These are phyloP conservation scores for Penicillium sp. DNA, from an alignment of 2,329 filamentous ascomycete genomes.

Conservation along the genomic window DNA sequence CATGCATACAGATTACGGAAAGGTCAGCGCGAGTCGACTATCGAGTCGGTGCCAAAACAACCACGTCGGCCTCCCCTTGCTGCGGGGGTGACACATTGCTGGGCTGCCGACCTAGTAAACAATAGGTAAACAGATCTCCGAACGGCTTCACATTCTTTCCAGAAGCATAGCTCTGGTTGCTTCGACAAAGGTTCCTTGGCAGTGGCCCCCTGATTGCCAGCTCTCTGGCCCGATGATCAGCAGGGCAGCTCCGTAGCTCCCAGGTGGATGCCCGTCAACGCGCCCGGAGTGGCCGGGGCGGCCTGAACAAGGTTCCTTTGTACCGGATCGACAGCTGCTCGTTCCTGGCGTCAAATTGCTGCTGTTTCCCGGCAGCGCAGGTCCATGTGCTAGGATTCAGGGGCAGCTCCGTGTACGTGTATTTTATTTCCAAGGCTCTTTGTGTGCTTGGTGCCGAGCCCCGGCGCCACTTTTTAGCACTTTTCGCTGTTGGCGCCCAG, in stretches of 20 bases:
- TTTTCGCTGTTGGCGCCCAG: not conserved
- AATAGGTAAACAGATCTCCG: slow-evolving; percentile 11
- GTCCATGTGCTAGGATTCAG: not conserved
- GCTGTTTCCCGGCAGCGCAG: not conserved
- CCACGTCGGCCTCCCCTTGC: not conserved
- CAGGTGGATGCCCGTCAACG: slow-evolving; percentile 4
- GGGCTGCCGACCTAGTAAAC: slow-evolving; percentile 1
- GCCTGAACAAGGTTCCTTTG: slow-evolving; percentile 3
- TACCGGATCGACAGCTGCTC: slow-evolving; percentile 12
- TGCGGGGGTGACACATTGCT: slow-evolving; percentile 16
- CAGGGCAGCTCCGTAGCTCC: slow-evolving; percentile 3
- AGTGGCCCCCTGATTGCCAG: not conserved
- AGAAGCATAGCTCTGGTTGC: slow-evolving; percentile 15
- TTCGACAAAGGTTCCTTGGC: slow-evolving; percentile 1
- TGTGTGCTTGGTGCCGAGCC: not conserved
- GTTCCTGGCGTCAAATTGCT: slow-evolving; percentile 4
- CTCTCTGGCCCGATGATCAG: slow-evolving; percentile 1
- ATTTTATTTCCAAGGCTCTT: not conserved
- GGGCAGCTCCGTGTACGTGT: not conserved
- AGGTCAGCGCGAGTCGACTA: not conserved
- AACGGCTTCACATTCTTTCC: slow-evolving; percentile 11
- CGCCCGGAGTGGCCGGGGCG: slow-evolving; percentile 1
- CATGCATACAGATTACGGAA: not conserved
- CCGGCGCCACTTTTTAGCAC: not conserved
- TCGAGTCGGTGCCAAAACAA: not conserved